Base-by-base conservation (phyloP, 352 stramenopile genomes). In the Globisporangium camurandrum region DNA sequence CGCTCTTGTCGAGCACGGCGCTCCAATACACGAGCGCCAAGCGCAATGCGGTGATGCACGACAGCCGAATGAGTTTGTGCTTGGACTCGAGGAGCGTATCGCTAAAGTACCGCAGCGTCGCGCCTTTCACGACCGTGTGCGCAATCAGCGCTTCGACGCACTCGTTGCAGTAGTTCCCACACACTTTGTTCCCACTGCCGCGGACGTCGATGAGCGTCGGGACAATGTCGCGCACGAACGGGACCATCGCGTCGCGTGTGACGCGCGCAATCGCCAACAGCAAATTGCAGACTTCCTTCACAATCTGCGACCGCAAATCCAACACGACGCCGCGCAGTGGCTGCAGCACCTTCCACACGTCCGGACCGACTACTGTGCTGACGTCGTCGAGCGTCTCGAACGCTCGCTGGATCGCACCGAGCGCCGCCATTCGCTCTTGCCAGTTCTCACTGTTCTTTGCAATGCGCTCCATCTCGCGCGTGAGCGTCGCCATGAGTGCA, bases 141-240 rank as follows among this genome's bases (percentile, higher is more conserved):
- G 64, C 59, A 22, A 87, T 68, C 19, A 90, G 57, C 12, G 73
- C 54, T 45, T 93, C 77, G 12, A 90, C 58, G 62, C 79, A 89
- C 53, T 90, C 79, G 42, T 67, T 63, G 57, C 82, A 93, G 62
- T 93, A 93, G 27, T 75, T 55, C 41, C 71, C 77, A 50, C 82
- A 93, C 4, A 93, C 79, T 50, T 89, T 89, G 61, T 93, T 93
- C 20, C 82, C 82, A 24, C 78, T 79, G 33, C 82, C 82, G 24
- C 82, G 75, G 53, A 93, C 82, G 42, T 93, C 82, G 9, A 93
- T 54, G 38, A 93, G 74, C 48, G 61, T 68, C 27, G 78, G 77
- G 28, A 93, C 62, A 20, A 93, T 46, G 45, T 93, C 79, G 17
- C 77, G 72, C 36, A 88, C 56, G 41, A 89, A 84, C 46, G 75